Evolutionary conservation across 2,329 filamentous ascomycete species (phyloP), one percentile per base, ranked within the genome.

Genomic region (Hypoxylon sp.): DNA sequence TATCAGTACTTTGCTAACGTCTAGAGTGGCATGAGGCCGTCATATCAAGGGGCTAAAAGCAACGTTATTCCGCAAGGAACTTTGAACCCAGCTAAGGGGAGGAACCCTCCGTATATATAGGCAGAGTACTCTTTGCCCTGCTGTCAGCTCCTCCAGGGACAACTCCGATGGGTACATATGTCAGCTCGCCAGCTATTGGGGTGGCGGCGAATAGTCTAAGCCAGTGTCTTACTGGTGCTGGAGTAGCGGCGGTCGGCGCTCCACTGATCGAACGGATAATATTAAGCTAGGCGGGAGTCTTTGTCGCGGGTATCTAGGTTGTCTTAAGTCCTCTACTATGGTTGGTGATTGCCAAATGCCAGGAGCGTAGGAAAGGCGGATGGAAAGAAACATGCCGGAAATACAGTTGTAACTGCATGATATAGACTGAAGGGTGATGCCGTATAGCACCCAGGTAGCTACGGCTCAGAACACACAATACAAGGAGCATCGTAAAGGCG

Each of bases 1-100:
- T 45, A 72, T 80, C 20, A 80, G 79, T 1, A 77, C 20, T 75
- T 80, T 14, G 77, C 80, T 0, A 81, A 83, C 58, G 72, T 63
- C 5, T 64, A 73, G 11, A 80, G 80, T n/a, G n/a, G n/a, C n/a
- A n/a, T n/a, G n/a, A n/a, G n/a, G n/a, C n/a, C n/a, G n/a, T n/a
- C n/a, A n/a, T n/a, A n/a, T n/a, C n/a, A n/a, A n/a, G n/a, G n/a
- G n/a, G n/a, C n/a, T n/a, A n/a, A n/a, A n/a, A n/a, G n/a, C n/a
- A n/a, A n/a, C n/a, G n/a, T n/a, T n/a, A n/a, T n/a, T n/a, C n/a
- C n/a, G n/a, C n/a, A n/a, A n/a, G n/a, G n/a, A n/a, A n/a, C n/a
- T n/a, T n/a, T n/a, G n/a, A n/a, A n/a, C n/a, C n/a, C n/a, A n/a
- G n/a, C n/a, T n/a, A n/a, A n/a, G n/a, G n/a, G n/a, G n/a, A n/a